Base-by-base conservation (phyloP, 345 rosid genomes). In the Aquilaria sinensis region DNA sequence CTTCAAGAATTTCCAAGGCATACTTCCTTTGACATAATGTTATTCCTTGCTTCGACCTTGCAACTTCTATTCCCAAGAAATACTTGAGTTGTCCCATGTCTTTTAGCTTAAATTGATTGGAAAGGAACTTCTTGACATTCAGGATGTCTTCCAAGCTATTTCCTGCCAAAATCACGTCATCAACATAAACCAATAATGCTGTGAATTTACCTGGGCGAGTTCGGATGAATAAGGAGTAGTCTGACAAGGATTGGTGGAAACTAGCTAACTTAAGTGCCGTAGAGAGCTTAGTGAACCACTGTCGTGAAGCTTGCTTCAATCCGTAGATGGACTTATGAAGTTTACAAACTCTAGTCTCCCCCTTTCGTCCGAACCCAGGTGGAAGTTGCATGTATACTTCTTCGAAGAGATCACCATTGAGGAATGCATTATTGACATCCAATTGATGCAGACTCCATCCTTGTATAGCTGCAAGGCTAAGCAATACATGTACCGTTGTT, bases 11-110 rank as follows among this genome's bases (percentile, higher is more conserved):
- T 9, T 59, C 58, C 0, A 67, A 30, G 0, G 47, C 30, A 65
- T 65, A 65, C 10, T 65, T 65, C 3, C 56, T 10, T 67, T 67
- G 57, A 2, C 15, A 6, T 5, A 66, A 51, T 47, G 14, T 33
- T 0, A 66, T 46, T 13, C 57, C 70, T 12, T 49, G 51, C 15
- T 49, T 49, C 2, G 51, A 49, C 2, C 15, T 2, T 3, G 51
- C 13, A 14, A 1, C 31, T 58, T 7, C 63, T 29, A 66, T 57
- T 9, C 56, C 64, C 1, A 58, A 43, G 8, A 58, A 67, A 9
- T 48, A 66, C 15, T 66, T 47, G 1, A 66, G 15, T 4, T 0
- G 7, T 0, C 62, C 62, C 15, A 66, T 33, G 32, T 56, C 68
- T 8, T 57, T 66, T 31, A 66, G 53, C 16, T 50, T 50, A 31